A percentile compares a stretch with the other conserved stretches of the same genome.
These are phyloP conservation scores for Umbellularia californica DNA, from an alignment of 164 flowering plant genomes.

Conservation along the genomic window DNA sequence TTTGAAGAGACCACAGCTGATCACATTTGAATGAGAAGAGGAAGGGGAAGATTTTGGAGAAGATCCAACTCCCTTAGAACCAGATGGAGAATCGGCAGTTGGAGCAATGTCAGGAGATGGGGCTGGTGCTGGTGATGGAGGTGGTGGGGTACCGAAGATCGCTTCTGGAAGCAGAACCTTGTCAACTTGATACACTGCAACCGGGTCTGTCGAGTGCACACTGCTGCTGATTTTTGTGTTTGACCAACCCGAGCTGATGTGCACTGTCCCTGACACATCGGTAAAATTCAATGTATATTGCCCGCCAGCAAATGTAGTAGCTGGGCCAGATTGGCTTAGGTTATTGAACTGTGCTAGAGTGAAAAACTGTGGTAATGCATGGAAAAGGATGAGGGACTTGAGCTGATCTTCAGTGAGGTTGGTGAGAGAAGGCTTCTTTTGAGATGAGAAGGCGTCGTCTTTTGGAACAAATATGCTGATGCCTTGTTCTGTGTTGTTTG, in stretches of 20 bases:
- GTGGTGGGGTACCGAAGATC: slow-evolving; percentile 76
- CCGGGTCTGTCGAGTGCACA: slow-evolving; percentile 67
- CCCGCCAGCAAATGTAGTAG: slow-evolving; percentile 71
- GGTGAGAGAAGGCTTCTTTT: slow-evolving; percentile 56
- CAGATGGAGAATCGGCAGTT: slow-evolving; percentile 41
- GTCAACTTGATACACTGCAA: slow-evolving; percentile 67
- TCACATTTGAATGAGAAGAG: slow-evolving; percentile 24
- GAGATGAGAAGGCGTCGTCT: slow-evolving; percentile 61
- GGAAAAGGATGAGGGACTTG: slow-evolving; percentile 61
- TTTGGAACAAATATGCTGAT: slow-evolving; percentile 80
- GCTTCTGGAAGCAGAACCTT: slow-evolving; percentile 78
- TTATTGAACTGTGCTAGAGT: slow-evolving; percentile 65
- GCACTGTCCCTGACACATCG: slow-evolving; percentile 54
- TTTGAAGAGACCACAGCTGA: slow-evolving; percentile 24
- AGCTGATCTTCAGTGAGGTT: slow-evolving; percentile 74
- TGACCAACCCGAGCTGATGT: slow-evolving; percentile 62
- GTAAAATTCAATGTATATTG: slow-evolving; percentile 57
- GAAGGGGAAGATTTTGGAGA: slow-evolving; percentile 27
- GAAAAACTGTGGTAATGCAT: slow-evolving; percentile 70
- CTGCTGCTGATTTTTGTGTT: slow-evolving; percentile 62
- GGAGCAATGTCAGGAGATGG: slow-evolving; percentile 62
- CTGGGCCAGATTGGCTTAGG: slow-evolving; percentile 56
- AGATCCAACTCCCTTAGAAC: neutral
- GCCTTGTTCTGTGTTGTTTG: slow-evolving; percentile 78
- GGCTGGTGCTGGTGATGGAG: slow-evolving; percentile 73